A percentile compares a stretch with the other conserved stretches of the same genome.
These are phyloP conservation scores for Beauveria caledonica DNA, from an alignment of 2,329 filamentous ascomycete species.

Conservation along the genomic window DNA sequence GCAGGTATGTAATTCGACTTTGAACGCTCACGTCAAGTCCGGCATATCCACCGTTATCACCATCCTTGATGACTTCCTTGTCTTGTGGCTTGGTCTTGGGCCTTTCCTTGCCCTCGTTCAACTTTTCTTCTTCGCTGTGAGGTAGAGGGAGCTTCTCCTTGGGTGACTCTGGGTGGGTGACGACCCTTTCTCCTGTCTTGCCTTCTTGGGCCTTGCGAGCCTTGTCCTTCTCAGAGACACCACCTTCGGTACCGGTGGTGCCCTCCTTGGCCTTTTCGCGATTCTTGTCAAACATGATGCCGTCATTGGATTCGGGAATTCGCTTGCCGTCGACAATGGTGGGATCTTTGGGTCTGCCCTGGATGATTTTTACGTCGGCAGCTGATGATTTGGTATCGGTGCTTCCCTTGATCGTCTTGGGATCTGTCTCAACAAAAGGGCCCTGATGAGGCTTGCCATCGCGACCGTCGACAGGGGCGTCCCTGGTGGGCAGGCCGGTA, in stretches of 20 bases:
- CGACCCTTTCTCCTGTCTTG: slow-evolving; percentile 53
- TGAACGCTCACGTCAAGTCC: slow-evolving; percentile 29
- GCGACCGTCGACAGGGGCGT: slow-evolving; percentile 83
- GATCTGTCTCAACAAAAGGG: slow-evolving; percentile 59
- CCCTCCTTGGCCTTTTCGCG: slow-evolving; percentile 70
- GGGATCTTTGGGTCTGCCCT: slow-evolving; percentile 43
- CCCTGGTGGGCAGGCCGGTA: slow-evolving; percentile 46
- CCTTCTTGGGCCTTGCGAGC: slow-evolving; percentile 60
- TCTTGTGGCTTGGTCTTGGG: slow-evolving; percentile 30
- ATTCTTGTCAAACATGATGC: slow-evolving; percentile 88
- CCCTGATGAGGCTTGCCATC: slow-evolving; percentile 92
- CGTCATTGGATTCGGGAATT: slow-evolving; percentile 60
- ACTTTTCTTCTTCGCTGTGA: slow-evolving; percentile 69
- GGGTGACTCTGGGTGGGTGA: slow-evolving; percentile 73
- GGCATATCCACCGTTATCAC: slow-evolving; percentile 25
- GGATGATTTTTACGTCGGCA: slow-evolving; percentile 29
- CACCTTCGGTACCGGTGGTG: slow-evolving; percentile 80
- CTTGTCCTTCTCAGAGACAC: slow-evolving; percentile 81
- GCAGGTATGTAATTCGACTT: no score
- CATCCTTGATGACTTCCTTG: slow-evolving; percentile 35
- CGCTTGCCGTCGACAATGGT: slow-evolving; percentile 50
- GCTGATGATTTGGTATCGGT: slow-evolving; percentile 20
- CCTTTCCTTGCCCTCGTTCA: slow-evolving; percentile 33
- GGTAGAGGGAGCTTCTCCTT: slow-evolving; percentile 79
- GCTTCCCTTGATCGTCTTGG: slow-evolving; percentile 21